Conservation (phyloP, 1,284 basidiomycete species). For the Singerocomus inundabilis region DNA sequence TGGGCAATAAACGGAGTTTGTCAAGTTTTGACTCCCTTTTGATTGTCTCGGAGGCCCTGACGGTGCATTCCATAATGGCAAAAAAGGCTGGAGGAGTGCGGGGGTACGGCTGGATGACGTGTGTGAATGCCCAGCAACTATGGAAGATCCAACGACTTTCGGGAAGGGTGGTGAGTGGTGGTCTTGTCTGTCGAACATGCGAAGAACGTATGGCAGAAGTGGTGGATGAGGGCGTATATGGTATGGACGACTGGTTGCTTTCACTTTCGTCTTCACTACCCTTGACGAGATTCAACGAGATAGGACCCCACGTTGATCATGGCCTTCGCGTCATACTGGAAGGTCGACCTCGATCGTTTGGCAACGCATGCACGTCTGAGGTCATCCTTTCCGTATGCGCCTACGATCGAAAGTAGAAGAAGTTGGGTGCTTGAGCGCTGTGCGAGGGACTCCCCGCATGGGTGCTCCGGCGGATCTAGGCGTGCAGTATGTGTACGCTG, state of each 20-base stretch:
- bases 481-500: background rate
- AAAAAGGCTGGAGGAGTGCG: constrained; percentile 19
- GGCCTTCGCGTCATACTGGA: constrained; percentile 4
- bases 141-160: constrained; percentile 7
- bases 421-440: background rate
- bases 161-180: background rate
- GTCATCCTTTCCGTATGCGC: constrained; percentile 12
- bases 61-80: constrained; percentile 11
- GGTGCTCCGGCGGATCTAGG: constrained; percentile 3
- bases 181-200: constrained; percentile 17
- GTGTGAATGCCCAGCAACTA: constrained; percentile 7
- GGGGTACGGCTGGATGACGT: constrained; percentile 22
- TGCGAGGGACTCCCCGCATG: constrained; percentile 2
- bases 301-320: constrained; percentile 11
- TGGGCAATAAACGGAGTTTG: constrained; percentile 5
- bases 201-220: constrained; percentile 16
- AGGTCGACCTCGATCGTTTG: constrained; percentile 13
- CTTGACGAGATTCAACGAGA: constrained; percentile 14
- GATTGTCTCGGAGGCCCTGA: constrained; percentile 21
- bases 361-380: background rate
- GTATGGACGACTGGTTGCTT: background rate
- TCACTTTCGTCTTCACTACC: background rate
- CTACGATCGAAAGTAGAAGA: constrained; percentile 8
- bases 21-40: constrained; percentile 6
- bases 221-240: background rate